Evolutionary conservation across 2,329 filamentous ascomycete species (phyloP), one percentile per base, ranked within the genome.

Genomic region (Ophiosphaerella herpotricha): DNA sequence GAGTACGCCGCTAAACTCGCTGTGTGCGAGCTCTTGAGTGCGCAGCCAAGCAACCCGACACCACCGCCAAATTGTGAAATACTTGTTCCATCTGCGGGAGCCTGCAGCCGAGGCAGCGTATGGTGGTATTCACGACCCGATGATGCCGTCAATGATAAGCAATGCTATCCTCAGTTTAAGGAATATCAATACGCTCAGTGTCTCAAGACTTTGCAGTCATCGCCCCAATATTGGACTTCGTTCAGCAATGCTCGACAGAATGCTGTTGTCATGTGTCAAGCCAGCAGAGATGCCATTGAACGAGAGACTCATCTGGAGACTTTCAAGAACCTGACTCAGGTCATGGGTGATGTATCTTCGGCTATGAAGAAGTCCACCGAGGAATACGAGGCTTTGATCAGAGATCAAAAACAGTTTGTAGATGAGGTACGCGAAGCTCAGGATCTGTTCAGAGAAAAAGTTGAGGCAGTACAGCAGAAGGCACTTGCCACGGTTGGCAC

Each of bases 191-290:
- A 85, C 21, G 73, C 76, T 39, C 60, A 72, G 8, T 89, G 85
- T 57, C 70, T 85, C 4, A 75, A 72, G 39, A 78, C 78, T 4
- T 68, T 88, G 1, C 79, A 81, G 39, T 77, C 77, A 14, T 76
- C 79, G 21, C 77, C 80, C 1, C 83, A 84, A 38, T 81, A 77
- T 65, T 88, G 85, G 84, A 85, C 79, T 1, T 86, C 83, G 21
- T 88, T 85, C 72, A 83, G 82, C 57, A 85, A 85, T 66, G 82
- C 78, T 49, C 77, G 79, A 47, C 82, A 85, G 48, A 84, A 85
- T 56, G 84, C 84, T 2, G 74, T 83, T 37, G 71, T 84, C 14
- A 82, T 88, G 58, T 88, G 86, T 56, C 80, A 85, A 54, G 83
- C 84, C 24, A 80, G 82, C 36, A 78, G 85, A 33, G 72, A 78